Evolutionary conservation across 805 yeast genomes (phyloP).

Genomic region (Wickerhamomyces chaumierensis): DNA sequence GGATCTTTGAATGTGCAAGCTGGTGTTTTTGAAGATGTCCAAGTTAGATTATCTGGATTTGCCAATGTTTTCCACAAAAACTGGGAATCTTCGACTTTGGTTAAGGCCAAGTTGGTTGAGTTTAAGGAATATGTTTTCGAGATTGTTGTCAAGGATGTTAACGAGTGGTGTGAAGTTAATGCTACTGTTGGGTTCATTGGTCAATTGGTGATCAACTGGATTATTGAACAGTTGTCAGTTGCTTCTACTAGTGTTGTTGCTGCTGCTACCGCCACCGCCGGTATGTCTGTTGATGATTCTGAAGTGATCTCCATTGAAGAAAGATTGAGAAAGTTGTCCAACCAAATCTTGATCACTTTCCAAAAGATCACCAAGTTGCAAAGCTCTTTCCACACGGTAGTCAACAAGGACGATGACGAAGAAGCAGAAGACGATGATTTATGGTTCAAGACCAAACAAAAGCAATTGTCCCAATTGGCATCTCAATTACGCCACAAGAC

Average conservation of each 20-base stretch:
- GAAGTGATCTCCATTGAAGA: slow-evolving; percentile 31
- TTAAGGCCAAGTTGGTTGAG: slow-evolving; percentile 14
- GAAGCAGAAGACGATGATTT: slow-evolving; percentile 39
- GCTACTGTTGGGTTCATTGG: slow-evolving; percentile 32
- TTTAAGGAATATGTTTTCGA: slow-evolving; percentile 10
- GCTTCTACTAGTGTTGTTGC: neutral
- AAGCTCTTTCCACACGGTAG: slow-evolving; percentile 13
- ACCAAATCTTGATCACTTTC: slow-evolving; percentile 51
- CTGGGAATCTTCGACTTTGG: slow-evolving; percentile 10
- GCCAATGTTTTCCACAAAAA: no score
- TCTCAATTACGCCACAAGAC: slow-evolving; percentile 30
- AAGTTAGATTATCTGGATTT: slow-evolving; percentile 8
- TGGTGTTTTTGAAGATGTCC: slow-evolving; percentile 11
- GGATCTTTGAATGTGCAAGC: slow-evolving; percentile 8
- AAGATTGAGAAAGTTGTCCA: slow-evolving; percentile 38
- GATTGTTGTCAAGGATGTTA: slow-evolving; percentile 19
- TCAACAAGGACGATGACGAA: neutral
- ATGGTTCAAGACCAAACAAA: slow-evolving; percentile 54
- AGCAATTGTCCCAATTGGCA: slow-evolving; percentile 27
- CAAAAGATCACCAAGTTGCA: slow-evolving; percentile 35
- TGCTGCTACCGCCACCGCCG: neutral
- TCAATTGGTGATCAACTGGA: slow-evolving; percentile 38
- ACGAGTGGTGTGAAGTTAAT: slow-evolving; percentile 24
- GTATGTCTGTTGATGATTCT: slow-evolving; percentile 1
- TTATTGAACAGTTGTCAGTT: slow-evolving; percentile 17